Percentiles rank a stretch among this genome's conserved stretches.
Evolutionary conservation across 805 yeast species (phyloP).

Genomic region (Barnettozyma siamensis): DNA sequence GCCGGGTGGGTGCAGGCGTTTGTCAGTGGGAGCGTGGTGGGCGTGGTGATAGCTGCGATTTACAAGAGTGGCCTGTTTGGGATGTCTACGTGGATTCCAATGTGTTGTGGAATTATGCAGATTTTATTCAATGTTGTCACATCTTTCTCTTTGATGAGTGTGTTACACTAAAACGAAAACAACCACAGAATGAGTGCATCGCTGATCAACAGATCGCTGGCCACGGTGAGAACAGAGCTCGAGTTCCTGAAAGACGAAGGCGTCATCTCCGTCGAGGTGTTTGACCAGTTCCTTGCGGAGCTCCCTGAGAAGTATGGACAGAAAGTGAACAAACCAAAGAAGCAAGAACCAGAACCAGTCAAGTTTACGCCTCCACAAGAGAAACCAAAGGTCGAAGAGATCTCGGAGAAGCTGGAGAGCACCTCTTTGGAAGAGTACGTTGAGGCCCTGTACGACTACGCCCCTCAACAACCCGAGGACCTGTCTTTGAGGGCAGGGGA

Average conservation of each 20-base stretch:
- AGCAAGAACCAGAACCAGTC: neutral
- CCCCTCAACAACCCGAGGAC: constrained; percentile 73
- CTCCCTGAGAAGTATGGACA: constrained; percentile 53
- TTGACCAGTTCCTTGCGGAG: constrained; percentile 39
- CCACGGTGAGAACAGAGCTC: constrained; percentile 70
- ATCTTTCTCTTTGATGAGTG: constrained; percentile 55
- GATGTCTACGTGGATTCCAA: constrained; percentile 95
- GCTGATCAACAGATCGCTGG: constrained; percentile 69
- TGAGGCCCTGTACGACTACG: constrained; percentile 71
- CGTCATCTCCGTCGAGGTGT: constrained; percentile 57
- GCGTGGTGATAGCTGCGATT: constrained; percentile 60
- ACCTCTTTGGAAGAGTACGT: constrained; percentile 31
- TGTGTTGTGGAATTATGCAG: constrained; percentile 69
- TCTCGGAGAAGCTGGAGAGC: too few species aligned
- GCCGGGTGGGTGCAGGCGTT: constrained; percentile 63
- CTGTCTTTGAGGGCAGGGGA: constrained; percentile 61
- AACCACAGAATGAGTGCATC: constrained; percentile 39
- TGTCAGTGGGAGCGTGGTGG: constrained; percentile 69
- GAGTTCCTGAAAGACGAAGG: constrained; percentile 73
- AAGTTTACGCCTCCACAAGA: constrained; percentile 19
- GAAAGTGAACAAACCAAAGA: neutral
- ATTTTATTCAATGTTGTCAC: constrained; percentile 61
- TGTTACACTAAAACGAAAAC: constrained; percentile 28
- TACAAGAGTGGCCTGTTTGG: constrained; percentile 76
- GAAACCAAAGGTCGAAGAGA: constrained; percentile 1